These are phyloP conservation scores for Pleurotus cornucopiae DNA, from an alignment of 768 basidiomycete genomes.

Conservation along the genomic window DNA sequence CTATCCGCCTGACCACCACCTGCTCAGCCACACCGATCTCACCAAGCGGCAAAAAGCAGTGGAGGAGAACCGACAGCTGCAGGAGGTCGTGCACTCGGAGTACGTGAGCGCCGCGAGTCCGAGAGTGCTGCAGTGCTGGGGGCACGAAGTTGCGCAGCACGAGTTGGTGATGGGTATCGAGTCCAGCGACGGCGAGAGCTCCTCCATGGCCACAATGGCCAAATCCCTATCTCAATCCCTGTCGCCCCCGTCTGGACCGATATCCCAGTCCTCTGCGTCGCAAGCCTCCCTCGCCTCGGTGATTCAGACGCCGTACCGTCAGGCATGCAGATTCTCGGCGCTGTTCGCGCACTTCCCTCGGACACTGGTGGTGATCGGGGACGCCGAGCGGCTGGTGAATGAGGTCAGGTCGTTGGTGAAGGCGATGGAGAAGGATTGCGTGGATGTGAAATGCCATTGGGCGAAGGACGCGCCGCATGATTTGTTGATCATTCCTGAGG, in stretches of 20 bases:
- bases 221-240: background rate
- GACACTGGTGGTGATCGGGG: constrained; percentile 42
- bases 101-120: constrained; percentile 38
- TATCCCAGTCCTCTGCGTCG: background rate
- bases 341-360: constrained; percentile 44
- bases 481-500: constrained; percentile 35
- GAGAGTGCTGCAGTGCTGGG: constrained; percentile 32
- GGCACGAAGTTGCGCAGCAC: constrained; percentile 26
- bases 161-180: background rate
- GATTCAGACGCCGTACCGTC: constrained; percentile 17
- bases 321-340: constrained; percentile 21
- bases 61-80: constrained; percentile 23
- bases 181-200: constrained; percentile 14
- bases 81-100: constrained; percentile 35
- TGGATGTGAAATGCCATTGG: constrained; percentile 28
- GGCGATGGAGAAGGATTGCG: constrained; percentile 35
- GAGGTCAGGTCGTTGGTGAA: constrained; percentile 38
- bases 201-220: constrained; percentile 8
- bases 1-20: constrained; percentile 7
- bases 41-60: constrained; percentile 17
- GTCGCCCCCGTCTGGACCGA: background rate
- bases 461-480: constrained; percentile 40
- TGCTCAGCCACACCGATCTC: background rate
- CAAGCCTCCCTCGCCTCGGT: constrained; percentile 6
- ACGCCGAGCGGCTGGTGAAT: constrained; percentile 46